A percentile compares a stretch with the other conserved stretches of the same genome.
Conservation (phyloP, 2,329 filamentous ascomycete genomes). For the Periconia sp. region DNA sequence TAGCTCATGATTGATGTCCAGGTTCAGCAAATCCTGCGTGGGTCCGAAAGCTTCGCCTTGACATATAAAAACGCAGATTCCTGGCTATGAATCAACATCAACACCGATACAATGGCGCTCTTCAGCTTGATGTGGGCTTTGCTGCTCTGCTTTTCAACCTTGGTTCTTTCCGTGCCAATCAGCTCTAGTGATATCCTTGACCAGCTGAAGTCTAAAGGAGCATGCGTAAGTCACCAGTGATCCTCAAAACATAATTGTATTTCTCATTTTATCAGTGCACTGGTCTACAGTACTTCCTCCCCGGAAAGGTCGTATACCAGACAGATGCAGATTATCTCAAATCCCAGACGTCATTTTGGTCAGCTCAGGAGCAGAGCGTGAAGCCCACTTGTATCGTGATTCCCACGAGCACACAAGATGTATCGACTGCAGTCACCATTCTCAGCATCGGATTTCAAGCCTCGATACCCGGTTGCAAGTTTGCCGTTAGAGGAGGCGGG, state of each 20-base stretch:
- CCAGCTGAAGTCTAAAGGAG: constrained; percentile 13
- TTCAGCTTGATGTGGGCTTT: neutral
- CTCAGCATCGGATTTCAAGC: constrained; percentile 17
- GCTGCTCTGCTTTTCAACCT: neutral
- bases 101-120: neutral
- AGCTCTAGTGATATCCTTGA: constrained; percentile 14
- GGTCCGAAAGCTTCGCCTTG: neutral
- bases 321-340: constrained; percentile 12
- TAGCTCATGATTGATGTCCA: neutral
- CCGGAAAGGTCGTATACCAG: constrained; percentile 16
- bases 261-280: constrained; percentile 13
- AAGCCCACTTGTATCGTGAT: constrained; percentile 24
- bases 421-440: constrained; percentile 19
- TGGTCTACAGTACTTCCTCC: constrained; percentile 19
- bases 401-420: constrained; percentile 21
- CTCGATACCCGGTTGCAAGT: constrained; percentile 17
- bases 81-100: neutral
- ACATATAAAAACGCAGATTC: neutral
- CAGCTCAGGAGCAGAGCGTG: constrained; percentile 20
- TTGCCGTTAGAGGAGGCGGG: constrained; percentile 23
- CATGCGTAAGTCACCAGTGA: constrained; percentile 14
- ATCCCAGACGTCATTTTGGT: constrained; percentile 20
- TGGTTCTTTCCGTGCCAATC: constrained; percentile 2
- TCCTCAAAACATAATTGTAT: neutral
- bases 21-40: neutral